These are phyloP conservation scores for Symbiotaphrina buchneri DNA, from an alignment of 495 filamentous ascomycete species.

Conservation along the genomic window DNA sequence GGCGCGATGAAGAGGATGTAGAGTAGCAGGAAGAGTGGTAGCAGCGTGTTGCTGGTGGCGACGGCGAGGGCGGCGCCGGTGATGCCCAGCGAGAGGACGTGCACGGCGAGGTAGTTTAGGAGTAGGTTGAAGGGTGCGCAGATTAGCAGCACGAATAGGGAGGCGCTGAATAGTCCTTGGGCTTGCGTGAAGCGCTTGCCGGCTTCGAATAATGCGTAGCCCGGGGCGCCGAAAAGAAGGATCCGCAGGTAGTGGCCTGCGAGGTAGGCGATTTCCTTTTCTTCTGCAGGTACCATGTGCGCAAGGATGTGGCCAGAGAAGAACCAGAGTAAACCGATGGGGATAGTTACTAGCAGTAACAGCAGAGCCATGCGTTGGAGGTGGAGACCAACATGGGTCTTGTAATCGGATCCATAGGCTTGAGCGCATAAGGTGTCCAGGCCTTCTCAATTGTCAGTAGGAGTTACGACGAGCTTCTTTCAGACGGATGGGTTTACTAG, in stretches of 20 bases:
- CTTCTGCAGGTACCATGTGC: slow-evolving; percentile 6
- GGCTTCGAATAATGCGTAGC: slow-evolving; percentile 10
- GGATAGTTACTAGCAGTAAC: slow-evolving; percentile 7
- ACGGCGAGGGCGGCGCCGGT: slow-evolving; percentile 9
- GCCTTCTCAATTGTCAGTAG: too few relatives aligned
- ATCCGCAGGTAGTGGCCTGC: slow-evolving; percentile 8
- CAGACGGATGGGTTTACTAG: too few relatives aligned
- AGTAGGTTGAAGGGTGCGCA: slow-evolving; percentile 9
- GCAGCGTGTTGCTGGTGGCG: slow-evolving; percentile 7
- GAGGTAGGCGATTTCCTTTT: slow-evolving; percentile 7
- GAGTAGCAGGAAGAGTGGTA: slow-evolving; percentile 7
- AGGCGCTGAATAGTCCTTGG: slow-evolving; percentile 10
- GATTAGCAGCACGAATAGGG: slow-evolving; percentile 8
- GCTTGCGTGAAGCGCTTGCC: slow-evolving; percentile 12
- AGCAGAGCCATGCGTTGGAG: slow-evolving; percentile 9
- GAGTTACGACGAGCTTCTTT: too few relatives aligned
- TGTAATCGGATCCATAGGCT: slow-evolving; percentile 10
- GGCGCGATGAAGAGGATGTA: slow-evolving; percentile 7
- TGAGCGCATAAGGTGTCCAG: slow-evolving; percentile 12
- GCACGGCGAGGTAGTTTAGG: slow-evolving; percentile 10
- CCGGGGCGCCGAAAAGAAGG: slow-evolving; percentile 7
- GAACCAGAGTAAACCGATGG: slow-evolving; percentile 9
- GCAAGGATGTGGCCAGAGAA: slow-evolving; percentile 7
- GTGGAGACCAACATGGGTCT: slow-evolving; percentile 9
- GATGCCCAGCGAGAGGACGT: slow-evolving; percentile 4